Evolutionary conservation across 2,329 filamentous ascomycete species (phyloP), one percentile per base, ranked within the genome.

Genomic region (Chalaropsis ovoidea): DNA sequence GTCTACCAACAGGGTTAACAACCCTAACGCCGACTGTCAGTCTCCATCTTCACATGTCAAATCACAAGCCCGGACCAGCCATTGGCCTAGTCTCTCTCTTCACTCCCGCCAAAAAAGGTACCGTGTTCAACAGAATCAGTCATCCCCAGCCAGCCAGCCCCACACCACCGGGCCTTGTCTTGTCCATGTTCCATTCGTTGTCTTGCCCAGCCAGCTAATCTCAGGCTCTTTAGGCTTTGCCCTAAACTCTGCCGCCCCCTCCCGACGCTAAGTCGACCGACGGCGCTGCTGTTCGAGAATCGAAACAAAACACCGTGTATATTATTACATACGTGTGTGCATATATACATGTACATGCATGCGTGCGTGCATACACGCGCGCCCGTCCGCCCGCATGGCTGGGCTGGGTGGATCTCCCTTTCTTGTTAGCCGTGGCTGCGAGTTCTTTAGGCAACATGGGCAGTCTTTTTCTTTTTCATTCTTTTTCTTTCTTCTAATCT

Each of bases 31-130:
- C n/a, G n/a, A 31, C 8, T 47, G 19, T 27, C 24, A 24, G 3
- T n/a, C 31, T 17, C 31, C 15, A 35, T 31, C n/a, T n/a, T 58
- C 54, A 58, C 54, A 58, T 58, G 54, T 58, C 27, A 58, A 11
- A 19, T 22, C 27, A 58, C 54, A 58, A 58, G 27, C 15, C 24
- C 54, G 2, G 31, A 58, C 6, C 49, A 27, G 19, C 22, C 54
- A 5, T 11, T 52, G 13, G 22, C 24, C 47, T 27, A 1, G 4
- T 19, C 3, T 52, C 19, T 24, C 47, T 11, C 19, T 17, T 7
- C 8, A 27, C 35, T 39, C 35, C 35, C 35, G 8, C 35, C 8
- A 31, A 39, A 39, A 39, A 39, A 39, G 35, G 35, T 39, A 39
- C 35, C 35, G 1, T 39, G 35, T 39, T 39, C 35, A 39, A 39